phyloP scores from a whole-genome alignment of 2,329 filamentous ascomycete species.

The Ascochyta koolunga region DNA sequence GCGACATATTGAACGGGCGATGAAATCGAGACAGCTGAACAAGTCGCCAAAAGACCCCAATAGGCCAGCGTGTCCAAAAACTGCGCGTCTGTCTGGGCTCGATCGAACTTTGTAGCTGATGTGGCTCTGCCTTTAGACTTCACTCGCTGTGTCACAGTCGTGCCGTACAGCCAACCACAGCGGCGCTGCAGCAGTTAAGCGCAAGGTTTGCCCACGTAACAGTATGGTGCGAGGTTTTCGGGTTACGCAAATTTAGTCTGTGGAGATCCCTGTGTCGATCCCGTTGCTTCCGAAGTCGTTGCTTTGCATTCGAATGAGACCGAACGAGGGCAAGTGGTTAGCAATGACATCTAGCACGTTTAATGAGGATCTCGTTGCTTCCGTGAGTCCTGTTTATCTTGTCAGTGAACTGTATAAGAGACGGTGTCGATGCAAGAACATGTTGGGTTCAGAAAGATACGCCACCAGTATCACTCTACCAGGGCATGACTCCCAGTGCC shows the following conservation, averaged over 20 bases:
- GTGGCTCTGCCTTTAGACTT: not conserved
- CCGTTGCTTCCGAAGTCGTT: not conserved
- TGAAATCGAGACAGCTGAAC: not conserved
- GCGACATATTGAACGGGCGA: constrained; percentile 1
- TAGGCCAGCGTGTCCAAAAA: not conserved
- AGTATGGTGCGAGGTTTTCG: constrained; percentile 4
- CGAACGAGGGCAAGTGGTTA: no score
- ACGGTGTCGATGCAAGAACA: no score
- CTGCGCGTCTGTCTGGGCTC: no score
- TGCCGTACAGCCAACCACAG: not conserved
- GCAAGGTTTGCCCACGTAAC: not conserved
- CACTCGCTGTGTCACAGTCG: not conserved
- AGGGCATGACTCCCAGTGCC: no score
- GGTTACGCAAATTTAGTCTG: constrained; percentile 3
- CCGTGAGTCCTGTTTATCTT: no score
- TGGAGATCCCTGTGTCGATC: constrained; percentile 13
- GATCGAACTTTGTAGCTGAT: no score
- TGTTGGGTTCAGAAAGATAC: no score
- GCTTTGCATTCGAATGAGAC: no score
- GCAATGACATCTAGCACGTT: no score
- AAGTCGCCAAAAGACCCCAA: not conserved
- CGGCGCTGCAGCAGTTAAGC: constrained; percentile 2
- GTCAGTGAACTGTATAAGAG: no score
- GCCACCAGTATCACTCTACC: no score
- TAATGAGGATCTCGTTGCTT: no score